Evolutionary conservation across 192 early-diverging fungal genomes (phyloP).

Genomic region (Coemansia sp.): DNA sequence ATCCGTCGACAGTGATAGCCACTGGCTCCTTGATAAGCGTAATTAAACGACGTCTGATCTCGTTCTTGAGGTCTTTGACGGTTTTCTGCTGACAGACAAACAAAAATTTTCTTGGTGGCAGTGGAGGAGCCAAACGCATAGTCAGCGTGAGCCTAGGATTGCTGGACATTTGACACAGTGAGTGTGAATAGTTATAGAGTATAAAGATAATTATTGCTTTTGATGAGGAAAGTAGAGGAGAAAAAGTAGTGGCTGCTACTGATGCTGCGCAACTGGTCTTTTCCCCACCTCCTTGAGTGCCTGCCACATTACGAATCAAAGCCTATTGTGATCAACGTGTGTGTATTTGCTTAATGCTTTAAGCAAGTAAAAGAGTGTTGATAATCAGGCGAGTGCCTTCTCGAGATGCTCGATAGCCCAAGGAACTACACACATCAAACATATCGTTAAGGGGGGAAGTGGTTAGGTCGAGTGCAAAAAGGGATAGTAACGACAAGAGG

Average conservation of each 20-base stretch:
- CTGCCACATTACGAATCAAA: not conserved
- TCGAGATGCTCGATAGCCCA: conserved; percentile 56
- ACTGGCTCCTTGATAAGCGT: conserved; percentile 27
- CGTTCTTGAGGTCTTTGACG: conserved; percentile 37
- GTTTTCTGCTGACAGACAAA: conserved; percentile 35
- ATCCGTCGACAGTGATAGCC: conserved; percentile 16
- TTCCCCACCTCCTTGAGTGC: not conserved
- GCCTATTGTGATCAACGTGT: not conserved
- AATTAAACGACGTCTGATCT: conserved; percentile 36
- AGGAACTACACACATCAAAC: conserved; percentile 34
- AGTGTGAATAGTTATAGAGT: not conserved
- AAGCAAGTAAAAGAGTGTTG: not conserved
- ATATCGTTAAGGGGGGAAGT: not conserved
- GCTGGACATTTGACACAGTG: no score
- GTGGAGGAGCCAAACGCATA: conserved; percentile 29
- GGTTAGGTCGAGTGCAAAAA: not conserved
- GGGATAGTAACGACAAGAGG: not conserved
- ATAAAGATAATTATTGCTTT: not conserved
- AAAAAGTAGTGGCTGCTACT: not conserved
- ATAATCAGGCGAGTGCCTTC: conserved; percentile 36
- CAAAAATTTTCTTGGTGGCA: conserved; percentile 36
- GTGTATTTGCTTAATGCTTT: not conserved
- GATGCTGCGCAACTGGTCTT: not conserved
- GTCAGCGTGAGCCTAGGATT: conserved; percentile 20
- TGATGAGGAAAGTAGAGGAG: not conserved